Evolutionary conservation across 345 rosid species (phyloP).

Genomic region (Linum usitatissimum): DNA sequence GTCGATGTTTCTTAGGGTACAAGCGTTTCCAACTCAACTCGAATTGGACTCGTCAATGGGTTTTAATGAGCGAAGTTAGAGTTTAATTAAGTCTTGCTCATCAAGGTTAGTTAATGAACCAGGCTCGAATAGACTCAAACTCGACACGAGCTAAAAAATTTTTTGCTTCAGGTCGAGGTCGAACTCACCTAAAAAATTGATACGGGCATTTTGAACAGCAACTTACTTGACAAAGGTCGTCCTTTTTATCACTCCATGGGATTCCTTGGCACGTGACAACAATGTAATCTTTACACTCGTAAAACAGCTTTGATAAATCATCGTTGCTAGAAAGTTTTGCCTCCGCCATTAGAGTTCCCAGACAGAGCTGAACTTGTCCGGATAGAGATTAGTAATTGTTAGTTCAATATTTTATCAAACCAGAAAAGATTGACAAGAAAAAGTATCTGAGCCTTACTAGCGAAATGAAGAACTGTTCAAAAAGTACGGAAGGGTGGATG

Average conservation of each 20-base stretch:
- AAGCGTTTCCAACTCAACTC: not conserved
- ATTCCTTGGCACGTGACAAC: slow-evolving; percentile 54
- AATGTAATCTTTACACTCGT: slow-evolving; percentile 76
- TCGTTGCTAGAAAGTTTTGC: slow-evolving; percentile 38
- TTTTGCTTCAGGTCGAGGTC: not conserved
- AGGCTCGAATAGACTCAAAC: no score
- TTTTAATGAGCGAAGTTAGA: no score
- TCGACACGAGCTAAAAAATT: no score
- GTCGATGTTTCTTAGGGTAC: no score
- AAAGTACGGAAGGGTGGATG: slow-evolving; percentile 55
- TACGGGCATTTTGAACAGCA: no score
- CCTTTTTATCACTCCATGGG: slow-evolving; percentile 49
- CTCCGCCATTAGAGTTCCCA: slow-evolving; percentile 61
- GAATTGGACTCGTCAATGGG: not conserved
- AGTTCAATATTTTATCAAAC: not conserved
- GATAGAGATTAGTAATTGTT: slow-evolving; percentile 15
- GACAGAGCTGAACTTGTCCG: slow-evolving; percentile 42
- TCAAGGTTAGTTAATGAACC: no score
- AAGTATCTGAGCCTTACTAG: slow-evolving; percentile 40
- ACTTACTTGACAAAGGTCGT: slow-evolving; percentile 76
- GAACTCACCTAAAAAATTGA: no score
- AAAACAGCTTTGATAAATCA: slow-evolving; percentile 55
- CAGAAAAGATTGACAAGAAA: not conserved
- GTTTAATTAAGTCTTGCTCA: no score
- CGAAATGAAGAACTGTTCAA: slow-evolving; percentile 74